Conservation (phyloP, 2,329 filamentous ascomycete species). For the Cladosporium sp. region DNA sequence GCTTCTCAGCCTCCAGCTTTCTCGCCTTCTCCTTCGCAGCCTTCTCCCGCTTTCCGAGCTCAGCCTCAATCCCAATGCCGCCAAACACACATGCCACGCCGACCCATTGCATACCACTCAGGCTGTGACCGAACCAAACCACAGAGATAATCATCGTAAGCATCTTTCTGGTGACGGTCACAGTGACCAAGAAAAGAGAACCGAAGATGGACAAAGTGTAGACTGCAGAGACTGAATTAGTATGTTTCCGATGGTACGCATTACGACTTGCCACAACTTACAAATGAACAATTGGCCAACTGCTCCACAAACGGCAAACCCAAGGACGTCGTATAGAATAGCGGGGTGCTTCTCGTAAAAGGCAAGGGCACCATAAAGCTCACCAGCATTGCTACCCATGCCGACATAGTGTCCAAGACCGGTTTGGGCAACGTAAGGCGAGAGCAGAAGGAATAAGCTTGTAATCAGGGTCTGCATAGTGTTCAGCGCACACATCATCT, state of each 20-base stretch:
- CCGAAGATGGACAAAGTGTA: constrained; percentile 92
- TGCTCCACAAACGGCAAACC: constrained; percentile 85
- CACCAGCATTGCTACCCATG: constrained; percentile 57
- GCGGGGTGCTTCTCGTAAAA: constrained; percentile 78
- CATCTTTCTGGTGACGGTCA: constrained; percentile 98
- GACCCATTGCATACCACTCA: constrained; percentile 87
- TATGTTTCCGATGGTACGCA: neutral
- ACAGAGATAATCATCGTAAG: constrained; percentile 97
- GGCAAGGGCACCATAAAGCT: constrained; percentile 71
- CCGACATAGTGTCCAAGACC: constrained; percentile 40
- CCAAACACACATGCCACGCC: constrained; percentile 92
- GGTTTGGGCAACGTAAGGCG: constrained; percentile 71
- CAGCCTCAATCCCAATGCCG: constrained; percentile 85
- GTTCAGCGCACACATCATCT: constrained; percentile 99
- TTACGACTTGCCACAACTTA: constrained; percentile 22
- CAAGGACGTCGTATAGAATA: constrained; percentile 82
- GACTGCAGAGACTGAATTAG: constrained; percentile 8
- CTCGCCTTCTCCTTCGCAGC: constrained; percentile 68
- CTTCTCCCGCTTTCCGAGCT: constrained; percentile 79
- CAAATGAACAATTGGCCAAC: constrained; percentile 94
- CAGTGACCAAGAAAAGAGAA: constrained; percentile 85
- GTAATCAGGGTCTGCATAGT: constrained; percentile 79
- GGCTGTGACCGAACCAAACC: constrained; percentile 83
- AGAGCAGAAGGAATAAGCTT: constrained; percentile 67
- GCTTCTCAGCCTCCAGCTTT: constrained; percentile 15